Conservation (phyloP, 2,329 filamentous ascomycete species). For the Nigrospora oryzae region DNA sequence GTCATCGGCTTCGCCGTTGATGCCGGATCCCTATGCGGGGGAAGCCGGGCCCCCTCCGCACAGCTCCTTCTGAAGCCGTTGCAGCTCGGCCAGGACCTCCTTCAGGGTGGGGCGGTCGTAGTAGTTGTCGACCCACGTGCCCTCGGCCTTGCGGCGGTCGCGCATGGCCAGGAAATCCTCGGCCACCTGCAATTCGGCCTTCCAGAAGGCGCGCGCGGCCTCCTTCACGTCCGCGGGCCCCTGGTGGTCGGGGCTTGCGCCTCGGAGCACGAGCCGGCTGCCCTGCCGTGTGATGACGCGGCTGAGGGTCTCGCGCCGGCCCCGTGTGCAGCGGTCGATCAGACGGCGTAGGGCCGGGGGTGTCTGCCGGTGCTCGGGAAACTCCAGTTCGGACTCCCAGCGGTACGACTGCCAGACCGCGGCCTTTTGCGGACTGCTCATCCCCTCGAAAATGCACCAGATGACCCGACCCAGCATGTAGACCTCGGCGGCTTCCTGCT, state of each 20-base stretch:
- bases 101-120: constrained; percentile 37
- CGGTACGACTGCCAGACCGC: constrained; percentile 52
- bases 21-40: no score
- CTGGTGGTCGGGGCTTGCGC: constrained; percentile 18
- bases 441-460: constrained; percentile 56
- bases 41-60: background rate
- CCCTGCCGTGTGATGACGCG: constrained; percentile 33
- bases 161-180: constrained; percentile 37
- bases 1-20: no score
- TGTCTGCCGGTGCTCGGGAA: constrained; percentile 41
- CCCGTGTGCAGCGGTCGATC: constrained; percentile 43
- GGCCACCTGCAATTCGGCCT: constrained; percentile 34
- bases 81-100: constrained; percentile 28
- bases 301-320: constrained; percentile 35
- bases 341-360: constrained; percentile 35
- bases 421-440: constrained; percentile 46
- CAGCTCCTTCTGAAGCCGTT: constrained; percentile 2
- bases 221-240: constrained; percentile 23
- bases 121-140: constrained; percentile 41
- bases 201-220: constrained; percentile 38
- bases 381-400: constrained; percentile 47
- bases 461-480: constrained; percentile 55
- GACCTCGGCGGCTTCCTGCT: constrained; percentile 50
- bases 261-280: constrained; percentile 35
- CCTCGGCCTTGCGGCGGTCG: constrained; percentile 23